Percentiles rank a stretch among this genome's conserved stretches.
These are phyloP conservation scores for Neurospora cerealis DNA, from an alignment of 495 filamentous ascomycete species.

Conservation along the genomic window DNA sequence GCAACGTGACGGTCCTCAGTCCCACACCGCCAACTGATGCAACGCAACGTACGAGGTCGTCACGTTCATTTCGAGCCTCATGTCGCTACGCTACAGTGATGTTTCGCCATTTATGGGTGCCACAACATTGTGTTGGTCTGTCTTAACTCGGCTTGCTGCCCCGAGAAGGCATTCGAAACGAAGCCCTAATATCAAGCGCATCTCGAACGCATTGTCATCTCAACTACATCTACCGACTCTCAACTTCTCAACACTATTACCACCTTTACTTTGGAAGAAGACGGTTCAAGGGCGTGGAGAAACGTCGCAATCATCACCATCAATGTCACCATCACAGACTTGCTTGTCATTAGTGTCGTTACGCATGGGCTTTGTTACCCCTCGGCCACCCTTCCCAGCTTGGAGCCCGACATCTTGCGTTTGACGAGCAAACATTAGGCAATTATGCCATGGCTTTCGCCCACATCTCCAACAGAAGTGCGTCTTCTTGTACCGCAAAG, in stretches of 20 bases:
- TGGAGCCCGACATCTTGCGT: neutral
- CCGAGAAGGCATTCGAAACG: neutral
- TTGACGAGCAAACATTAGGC: neutral
- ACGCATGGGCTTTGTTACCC: neutral
- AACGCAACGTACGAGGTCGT: neutral
- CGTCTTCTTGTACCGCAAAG: neutral
- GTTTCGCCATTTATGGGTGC: neutral
- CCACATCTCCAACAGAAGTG: neutral
- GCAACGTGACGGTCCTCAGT: neutral
- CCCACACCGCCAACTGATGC: neutral
- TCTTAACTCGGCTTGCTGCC: neutral
- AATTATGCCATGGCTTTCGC: neutral
- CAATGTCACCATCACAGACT: neutral
- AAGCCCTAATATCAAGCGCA: neutral
- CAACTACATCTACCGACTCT: neutral
- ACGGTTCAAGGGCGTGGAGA: neutral
- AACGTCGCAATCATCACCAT: neutral
- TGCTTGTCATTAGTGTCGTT: neutral
- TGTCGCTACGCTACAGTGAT: neutral
- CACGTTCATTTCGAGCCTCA: neutral
- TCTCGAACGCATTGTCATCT: neutral
- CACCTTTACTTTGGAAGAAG: neutral
- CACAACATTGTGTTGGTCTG: neutral
- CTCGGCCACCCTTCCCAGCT: neutral
- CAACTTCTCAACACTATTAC: neutral